A percentile compares a stretch with the other conserved stretches of the same genome.
Evolutionary conservation across 2,329 filamentous ascomycete species (phyloP).

Genomic region (Sphaerulina musiva): DNA sequence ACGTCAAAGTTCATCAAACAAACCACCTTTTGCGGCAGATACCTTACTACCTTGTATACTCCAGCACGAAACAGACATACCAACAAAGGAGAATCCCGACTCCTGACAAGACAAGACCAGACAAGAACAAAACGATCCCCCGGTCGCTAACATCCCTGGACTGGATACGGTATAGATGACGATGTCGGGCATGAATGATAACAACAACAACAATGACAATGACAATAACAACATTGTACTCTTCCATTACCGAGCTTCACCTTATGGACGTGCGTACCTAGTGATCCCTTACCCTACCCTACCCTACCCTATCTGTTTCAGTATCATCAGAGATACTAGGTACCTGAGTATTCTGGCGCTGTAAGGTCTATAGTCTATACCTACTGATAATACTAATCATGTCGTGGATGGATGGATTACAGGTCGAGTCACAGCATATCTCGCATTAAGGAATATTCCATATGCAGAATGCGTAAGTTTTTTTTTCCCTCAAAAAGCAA

Average conservation of each 20-base stretch:
- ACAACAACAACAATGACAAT: conserved; percentile 18
- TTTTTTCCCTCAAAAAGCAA: background rate
- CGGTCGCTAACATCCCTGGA: too few relatives aligned
- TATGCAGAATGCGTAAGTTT: conserved; percentile 60
- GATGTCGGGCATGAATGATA: conserved; percentile 11
- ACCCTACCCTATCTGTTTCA: background rate
- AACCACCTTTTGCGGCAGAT: too few relatives aligned
- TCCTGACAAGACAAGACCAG: too few relatives aligned
- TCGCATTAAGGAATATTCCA: conserved; percentile 57
- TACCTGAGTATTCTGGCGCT: too few relatives aligned
- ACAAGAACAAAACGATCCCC: too few relatives aligned
- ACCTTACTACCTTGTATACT: too few relatives aligned
- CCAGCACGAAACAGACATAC: too few relatives aligned
- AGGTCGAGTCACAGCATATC: conserved; percentile 59
- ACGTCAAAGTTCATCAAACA: too few relatives aligned
- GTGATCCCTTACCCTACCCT: too few relatives aligned
- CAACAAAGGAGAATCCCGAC: too few relatives aligned
- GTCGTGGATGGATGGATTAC: conserved; percentile 23
- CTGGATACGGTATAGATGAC: too few relatives aligned
- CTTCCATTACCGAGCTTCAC: conserved; percentile 61
- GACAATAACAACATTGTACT: conserved; percentile 46
- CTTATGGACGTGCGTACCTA: conserved; percentile 42
- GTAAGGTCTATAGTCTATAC: background rate
- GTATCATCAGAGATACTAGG: too few relatives aligned
- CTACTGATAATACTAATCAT: background rate